Percentiles rank a stretch among this genome's conserved stretches.
These are phyloP conservation scores for Saururus chinensis DNA, from an alignment of 164 flowering plant genomes.

Conservation along the genomic window DNA sequence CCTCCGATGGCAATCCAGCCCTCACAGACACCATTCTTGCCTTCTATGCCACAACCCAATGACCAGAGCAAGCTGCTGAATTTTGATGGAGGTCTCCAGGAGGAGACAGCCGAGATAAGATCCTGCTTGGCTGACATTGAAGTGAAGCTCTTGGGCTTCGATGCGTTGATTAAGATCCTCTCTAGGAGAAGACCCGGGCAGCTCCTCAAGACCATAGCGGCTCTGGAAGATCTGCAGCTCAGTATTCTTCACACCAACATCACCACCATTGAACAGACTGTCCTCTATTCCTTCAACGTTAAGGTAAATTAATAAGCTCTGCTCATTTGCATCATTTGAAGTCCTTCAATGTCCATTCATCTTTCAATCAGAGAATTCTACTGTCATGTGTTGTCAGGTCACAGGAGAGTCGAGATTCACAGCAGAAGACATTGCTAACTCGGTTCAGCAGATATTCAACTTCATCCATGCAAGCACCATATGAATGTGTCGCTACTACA, in stretches of 20 bases:
- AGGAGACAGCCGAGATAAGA: conserved; percentile 75
- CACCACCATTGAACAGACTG: conserved; percentile 94
- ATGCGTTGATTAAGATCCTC: conserved; percentile 82
- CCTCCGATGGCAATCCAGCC: conserved; percentile 19
- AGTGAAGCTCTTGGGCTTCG: conserved; percentile 72
- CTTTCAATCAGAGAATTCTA: background rate
- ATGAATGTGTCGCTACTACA: background rate
- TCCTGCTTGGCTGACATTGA: conserved; percentile 84
- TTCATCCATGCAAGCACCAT: conserved; percentile 71
- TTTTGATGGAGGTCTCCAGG: conserved; percentile 33
- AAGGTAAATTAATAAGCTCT: conserved; percentile 37
- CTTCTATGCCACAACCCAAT: conserved; percentile 23
- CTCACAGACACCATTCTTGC: conserved; percentile 31
- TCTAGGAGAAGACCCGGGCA: conserved; percentile 85
- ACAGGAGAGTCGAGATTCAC: conserved; percentile 50
- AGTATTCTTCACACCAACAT: conserved; percentile 84
- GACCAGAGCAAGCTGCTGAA: conserved; percentile 35
- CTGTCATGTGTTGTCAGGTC: conserved; percentile 24
- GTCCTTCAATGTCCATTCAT: too few species aligned
- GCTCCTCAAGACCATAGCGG: conserved; percentile 69
- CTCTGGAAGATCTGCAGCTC: conserved; percentile 77
- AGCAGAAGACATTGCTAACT: conserved; percentile 81
- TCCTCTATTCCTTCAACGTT: conserved; percentile 88
- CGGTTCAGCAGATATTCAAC: conserved; percentile 81
- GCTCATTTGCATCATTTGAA: background rate